Base-by-base conservation (phyloP, 257 asterid genomes). In the Ajuga chamaepitys region DNA sequence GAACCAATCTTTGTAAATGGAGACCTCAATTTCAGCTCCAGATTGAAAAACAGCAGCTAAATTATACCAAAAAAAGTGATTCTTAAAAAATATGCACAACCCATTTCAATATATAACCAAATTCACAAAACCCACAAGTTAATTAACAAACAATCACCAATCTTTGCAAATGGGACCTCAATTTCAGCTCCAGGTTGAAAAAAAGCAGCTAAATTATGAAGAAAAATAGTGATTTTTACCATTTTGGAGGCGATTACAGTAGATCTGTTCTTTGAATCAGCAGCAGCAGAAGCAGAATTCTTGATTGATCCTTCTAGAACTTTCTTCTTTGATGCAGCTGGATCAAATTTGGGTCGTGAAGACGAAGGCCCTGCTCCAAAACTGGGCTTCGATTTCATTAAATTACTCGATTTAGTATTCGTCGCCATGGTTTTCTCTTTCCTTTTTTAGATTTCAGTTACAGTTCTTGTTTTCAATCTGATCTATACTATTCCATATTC, bases 281-380 rank as follows among this genome's bases (percentile, higher is more conserved):
- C 35, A 63, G 74, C 69, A 47, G 86, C 88, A 67, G 65, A 30
- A 63, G 74, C 69, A 47, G 86, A 77, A 66, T 7, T 79, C 75
- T 70, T 82, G 65, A 77, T 64, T 30, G 90, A 72, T 67, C 68
- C 80, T 75, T 75, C 85, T 42, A 71, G 58, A 70, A 41, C 50
- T 57, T 76, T 91, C 78, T 75, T 91, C 86, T 76, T 86, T 3
- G 60, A 65, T 9, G 68, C 50, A 45, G 85, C 79, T 73, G 86
- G 66, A 76, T 84, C 88, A n/a, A 71, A 47, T 75, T 56, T 85
- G 74, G 74, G 61, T 74, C 70, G 75, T 9, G 88, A 78, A 30
- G 87, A 74, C 48, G 85, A 78, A 20, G 90, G 60, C 67, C 81
- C 83, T 58, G 75, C 86, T 46, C 74, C 60, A 13, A 30, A 3